Percentiles rank a stretch among this genome's conserved stretches.
phyloP scores from a whole-genome alignment of 2,329 filamentous ascomycete genomes.

The Stachybotrys echinatus region DNA sequence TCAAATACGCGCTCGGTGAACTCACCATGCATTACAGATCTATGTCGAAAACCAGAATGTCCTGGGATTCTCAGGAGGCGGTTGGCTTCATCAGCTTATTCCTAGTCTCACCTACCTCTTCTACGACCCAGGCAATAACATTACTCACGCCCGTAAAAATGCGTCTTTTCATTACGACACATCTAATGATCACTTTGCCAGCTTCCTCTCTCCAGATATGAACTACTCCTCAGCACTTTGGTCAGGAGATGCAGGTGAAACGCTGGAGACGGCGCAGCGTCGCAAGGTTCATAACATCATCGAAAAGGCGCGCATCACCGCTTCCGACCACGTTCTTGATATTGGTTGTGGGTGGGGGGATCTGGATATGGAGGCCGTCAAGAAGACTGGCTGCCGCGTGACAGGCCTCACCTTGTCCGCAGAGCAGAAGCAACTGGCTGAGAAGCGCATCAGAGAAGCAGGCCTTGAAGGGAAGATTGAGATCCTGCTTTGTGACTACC shows the following conservation, averaged over 20 bases:
- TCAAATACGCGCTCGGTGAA: not conserved
- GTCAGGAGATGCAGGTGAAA: constrained; percentile 38
- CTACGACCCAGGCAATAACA: constrained; percentile 3
- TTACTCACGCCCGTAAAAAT: constrained; percentile 3
- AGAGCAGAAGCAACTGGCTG: constrained; percentile 65
- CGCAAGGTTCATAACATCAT: constrained; percentile 64
- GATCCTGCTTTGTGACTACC: constrained; percentile 66
- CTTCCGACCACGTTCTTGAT: constrained; percentile 64
- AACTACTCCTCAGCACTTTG: constrained; percentile 10
- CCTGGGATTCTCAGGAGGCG: constrained; percentile 2
- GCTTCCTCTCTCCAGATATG: constrained; percentile 9
- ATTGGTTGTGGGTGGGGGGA: constrained; percentile 75
- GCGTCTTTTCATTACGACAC: constrained; percentile 9
- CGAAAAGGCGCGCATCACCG: constrained; percentile 56
- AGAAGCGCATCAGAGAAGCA: constrained; percentile 56
- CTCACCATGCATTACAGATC: constrained; percentile 1
- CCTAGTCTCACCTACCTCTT: not conserved
- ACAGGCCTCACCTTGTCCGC: constrained; percentile 64
- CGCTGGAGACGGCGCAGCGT: constrained; percentile 60
- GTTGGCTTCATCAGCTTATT: constrained; percentile 2
- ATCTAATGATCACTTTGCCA: constrained; percentile 7
- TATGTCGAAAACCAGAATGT: constrained; percentile 3
- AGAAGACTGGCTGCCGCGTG: constrained; percentile 60
- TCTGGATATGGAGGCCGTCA: constrained; percentile 65
- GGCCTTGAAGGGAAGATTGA: constrained; percentile 56